A percentile compares a stretch with the other conserved stretches of the same genome.
These are phyloP conservation scores for Trichoderma sp. DNA, from an alignment of 2,329 filamentous ascomycete species.

Conservation along the genomic window DNA sequence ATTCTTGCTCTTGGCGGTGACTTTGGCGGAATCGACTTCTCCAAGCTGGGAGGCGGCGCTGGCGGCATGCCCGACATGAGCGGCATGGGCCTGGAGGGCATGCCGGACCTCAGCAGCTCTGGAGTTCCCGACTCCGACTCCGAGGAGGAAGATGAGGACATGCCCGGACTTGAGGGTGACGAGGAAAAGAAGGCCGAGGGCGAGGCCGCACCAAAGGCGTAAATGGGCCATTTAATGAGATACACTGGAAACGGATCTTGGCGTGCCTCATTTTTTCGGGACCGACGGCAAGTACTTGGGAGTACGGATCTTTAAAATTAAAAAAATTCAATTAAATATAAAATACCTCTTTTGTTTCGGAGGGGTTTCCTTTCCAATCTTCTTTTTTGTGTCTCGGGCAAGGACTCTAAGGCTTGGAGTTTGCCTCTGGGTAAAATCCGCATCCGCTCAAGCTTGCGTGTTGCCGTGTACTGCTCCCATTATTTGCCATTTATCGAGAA, in stretches of 20 bases:
- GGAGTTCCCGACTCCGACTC: conserved; percentile 50
- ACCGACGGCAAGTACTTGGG: conserved; percentile 6
- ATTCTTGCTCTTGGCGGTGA: conserved; percentile 54
- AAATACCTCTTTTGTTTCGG: background rate
- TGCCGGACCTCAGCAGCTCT: conserved; percentile 62
- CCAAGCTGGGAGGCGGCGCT: conserved; percentile 73
- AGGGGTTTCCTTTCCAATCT: background rate
- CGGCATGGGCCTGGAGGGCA: conserved; percentile 52
- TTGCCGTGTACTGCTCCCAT: background rate
- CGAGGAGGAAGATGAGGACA: conserved; percentile 72
- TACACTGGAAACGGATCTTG: conserved; percentile 23
- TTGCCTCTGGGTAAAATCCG: background rate
- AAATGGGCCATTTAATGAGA: conserved; percentile 20
- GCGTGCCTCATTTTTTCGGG: conserved; percentile 12
- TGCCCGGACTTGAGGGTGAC: conserved; percentile 76
- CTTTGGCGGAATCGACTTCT: conserved; percentile 90
- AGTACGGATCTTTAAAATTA: background rate
- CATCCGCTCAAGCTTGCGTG: background rate
- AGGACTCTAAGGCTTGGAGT: background rate
- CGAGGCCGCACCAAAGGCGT: conserved; percentile 45
- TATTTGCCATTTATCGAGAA: background rate
- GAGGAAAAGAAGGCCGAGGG: conserved; percentile 41
- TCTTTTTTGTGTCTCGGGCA: background rate
- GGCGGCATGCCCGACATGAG: conserved; percentile 33
- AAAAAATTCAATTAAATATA: background rate